Base-by-base conservation (phyloP, 352 stramenopile genomes). In the Phytophthora macrochlamydospora region DNA sequence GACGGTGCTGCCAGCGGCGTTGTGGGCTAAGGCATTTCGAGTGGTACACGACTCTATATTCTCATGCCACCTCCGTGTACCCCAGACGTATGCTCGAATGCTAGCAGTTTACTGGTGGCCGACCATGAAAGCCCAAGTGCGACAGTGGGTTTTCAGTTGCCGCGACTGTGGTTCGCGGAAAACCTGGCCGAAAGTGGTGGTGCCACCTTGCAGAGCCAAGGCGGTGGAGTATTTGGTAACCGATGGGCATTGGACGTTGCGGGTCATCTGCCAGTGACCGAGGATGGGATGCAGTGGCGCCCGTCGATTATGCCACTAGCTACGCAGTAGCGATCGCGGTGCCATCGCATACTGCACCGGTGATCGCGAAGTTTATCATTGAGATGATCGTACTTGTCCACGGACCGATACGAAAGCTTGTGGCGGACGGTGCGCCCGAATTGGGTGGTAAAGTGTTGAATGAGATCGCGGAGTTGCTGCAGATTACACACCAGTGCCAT, bases 161-260 rank as follows among this genome's bases (percentile, higher is more conserved):
- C 37, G 56, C 0, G 67, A 75, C 28, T 71, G 67, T 29, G 57
- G 51, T 0, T 71, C 52, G 2, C 28, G 67, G 1, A 71, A 75
- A 24, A 40, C 51, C 9, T 43, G 40, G 13, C 57, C 61, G 3
- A 49, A 12, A 1, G 18, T 33, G 7, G 35, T 68, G 1, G 59
- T 71, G 0, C 67, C 67, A 4, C 57, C 9, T 38, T 75, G 1
- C 28, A 57, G 7, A 70, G 61, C 12, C 29, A 61, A 13, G 6
- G n/a, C 0, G 33, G 68, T 0, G 68, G 62, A 0, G 43, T 1
- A 8, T 33, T 68, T 2, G 53, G 62, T 1, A 54, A 71, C 37
- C 58, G 59, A 0, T 75, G 61, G 58, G 61, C 58, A 14, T 31
- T 67, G 1, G 60, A 67, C 42, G 5, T 69, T 0, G 59, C 55